Percentiles rank a stretch among this genome's conserved stretches.
These are phyloP conservation scores for Tetrapisispora pingtungensis DNA, from an alignment of 805 yeast species.

Conservation along the genomic window DNA sequence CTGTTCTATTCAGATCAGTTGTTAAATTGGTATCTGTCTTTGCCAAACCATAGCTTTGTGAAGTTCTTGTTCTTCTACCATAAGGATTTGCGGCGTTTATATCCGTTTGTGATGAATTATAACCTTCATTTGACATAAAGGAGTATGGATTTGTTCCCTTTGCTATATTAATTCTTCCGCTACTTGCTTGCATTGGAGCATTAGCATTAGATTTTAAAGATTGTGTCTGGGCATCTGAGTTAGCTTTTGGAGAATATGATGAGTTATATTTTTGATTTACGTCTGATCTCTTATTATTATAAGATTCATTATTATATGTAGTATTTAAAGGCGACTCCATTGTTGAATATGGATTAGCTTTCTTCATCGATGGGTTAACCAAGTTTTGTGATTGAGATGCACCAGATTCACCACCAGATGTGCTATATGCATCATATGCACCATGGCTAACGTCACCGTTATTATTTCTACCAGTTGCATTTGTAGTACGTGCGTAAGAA, in stretches of 20 bases:
- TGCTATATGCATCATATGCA: too few species aligned
- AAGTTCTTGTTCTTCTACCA: not conserved
- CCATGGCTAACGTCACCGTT: not conserved
- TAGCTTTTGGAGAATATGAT: not conserved
- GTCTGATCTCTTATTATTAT: not conserved
- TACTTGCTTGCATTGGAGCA: constrained; percentile 1
- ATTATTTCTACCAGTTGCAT: not conserved
- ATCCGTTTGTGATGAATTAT: not conserved
- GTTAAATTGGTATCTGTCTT: not conserved
- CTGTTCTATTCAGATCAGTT: constrained; percentile 2
- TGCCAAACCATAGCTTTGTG: not conserved
- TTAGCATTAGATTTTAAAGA: not conserved
- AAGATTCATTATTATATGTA: not conserved
- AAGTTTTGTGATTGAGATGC: too few species aligned
- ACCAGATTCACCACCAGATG: too few species aligned
- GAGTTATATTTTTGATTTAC: not conserved
- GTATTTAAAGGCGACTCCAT: not conserved
- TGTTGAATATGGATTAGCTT: constrained; percentile 1
- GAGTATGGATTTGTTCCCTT: constrained; percentile 4
- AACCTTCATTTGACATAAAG: constrained; percentile 2
- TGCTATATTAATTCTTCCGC: constrained; percentile 3
- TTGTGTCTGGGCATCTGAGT: not conserved
- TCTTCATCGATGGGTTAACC: not conserved
- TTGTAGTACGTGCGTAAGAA: constrained; percentile 2
- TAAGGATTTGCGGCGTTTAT: not conserved